Evolutionary conservation across 2,329 filamentous ascomycete genomes (phyloP).

Genomic region (Neophaeococcomyces aloes): DNA sequence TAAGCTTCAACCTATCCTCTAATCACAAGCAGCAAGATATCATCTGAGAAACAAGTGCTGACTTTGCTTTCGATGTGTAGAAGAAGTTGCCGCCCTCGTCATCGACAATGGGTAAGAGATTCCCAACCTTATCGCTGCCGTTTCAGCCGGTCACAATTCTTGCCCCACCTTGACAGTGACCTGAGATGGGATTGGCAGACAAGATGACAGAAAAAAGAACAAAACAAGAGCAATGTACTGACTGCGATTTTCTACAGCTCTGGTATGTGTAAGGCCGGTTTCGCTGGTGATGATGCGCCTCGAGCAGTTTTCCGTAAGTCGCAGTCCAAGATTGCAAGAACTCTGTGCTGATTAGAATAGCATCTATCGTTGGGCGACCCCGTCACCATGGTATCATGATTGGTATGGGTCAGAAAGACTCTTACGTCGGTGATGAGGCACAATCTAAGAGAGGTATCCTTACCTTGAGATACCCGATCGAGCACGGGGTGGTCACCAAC

Average conservation of each 20-base stretch:
- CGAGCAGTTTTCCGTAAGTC: conserved; percentile 99
- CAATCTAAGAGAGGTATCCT: conserved; percentile 99
- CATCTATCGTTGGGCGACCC: conserved; percentile 98
- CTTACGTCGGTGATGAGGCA: conserved; percentile 99
- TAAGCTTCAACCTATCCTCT: conserved; percentile 40
- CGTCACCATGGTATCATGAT: conserved; percentile 99
- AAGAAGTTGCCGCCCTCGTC: conserved; percentile 99
- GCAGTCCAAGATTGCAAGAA: background rate
- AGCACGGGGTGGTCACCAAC: conserved; percentile 99
- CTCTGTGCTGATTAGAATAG: conserved; percentile 37
- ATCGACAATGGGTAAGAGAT: conserved; percentile 99
- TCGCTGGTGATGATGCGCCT: conserved; percentile 99
- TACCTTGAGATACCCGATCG: conserved; percentile 97
- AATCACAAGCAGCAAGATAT: conserved; percentile 15
- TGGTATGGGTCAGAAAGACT: conserved; percentile 99
- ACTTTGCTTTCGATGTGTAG: conserved; percentile 45
- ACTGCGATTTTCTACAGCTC: conserved; percentile 54
- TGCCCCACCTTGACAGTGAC: conserved; percentile 4
- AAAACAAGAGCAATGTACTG: conserved; percentile 4
- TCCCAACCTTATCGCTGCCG: conserved; percentile 27
- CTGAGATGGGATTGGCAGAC: background rate
- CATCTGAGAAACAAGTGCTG: conserved; percentile 24
- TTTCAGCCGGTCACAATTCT: background rate
- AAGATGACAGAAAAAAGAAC: background rate
- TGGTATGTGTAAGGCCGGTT: conserved; percentile 99